Percentiles rank a stretch among this genome's conserved stretches.
These are phyloP conservation scores for Eremochloa ophiuroides DNA, from an alignment of 176 grass and related monocot species.

Conservation along the genomic window DNA sequence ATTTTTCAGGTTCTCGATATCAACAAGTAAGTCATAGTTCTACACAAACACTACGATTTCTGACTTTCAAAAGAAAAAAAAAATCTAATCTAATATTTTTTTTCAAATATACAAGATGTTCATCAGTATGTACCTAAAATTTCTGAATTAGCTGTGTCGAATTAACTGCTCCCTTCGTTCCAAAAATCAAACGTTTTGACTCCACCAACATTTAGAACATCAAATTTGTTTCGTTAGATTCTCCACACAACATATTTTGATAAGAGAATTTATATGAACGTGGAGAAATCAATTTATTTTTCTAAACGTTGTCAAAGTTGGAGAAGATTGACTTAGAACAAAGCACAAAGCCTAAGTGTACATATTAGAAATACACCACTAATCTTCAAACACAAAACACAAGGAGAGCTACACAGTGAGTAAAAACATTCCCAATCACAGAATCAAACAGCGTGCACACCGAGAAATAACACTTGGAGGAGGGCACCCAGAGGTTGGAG, in stretches of 20 bases:
- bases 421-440: neutral
- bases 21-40: neutral
- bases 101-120: neutral
- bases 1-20: neutral
- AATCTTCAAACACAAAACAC: neutral
- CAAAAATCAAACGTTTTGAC: no score
- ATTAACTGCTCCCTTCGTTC: neutral
- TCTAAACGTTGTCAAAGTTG: no score
- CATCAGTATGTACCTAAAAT: neutral
- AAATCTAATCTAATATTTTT: neutral
- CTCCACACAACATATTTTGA: neutral
- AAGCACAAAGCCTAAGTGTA: neutral
- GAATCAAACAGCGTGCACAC: conserved; percentile 26
- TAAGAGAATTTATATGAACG: no score
- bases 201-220: no score
- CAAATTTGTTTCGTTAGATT: neutral
- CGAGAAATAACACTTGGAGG: conserved; percentile 79
- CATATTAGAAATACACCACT: neutral
- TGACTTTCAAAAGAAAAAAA: neutral
- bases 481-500: conserved; percentile 92
- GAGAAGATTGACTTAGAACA: neutral
- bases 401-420: neutral
- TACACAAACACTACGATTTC: neutral
- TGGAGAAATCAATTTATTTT: no score
- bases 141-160: neutral